Conservation (phyloP, 164 flowering plant species). For the Vitis amurensis region DNA sequence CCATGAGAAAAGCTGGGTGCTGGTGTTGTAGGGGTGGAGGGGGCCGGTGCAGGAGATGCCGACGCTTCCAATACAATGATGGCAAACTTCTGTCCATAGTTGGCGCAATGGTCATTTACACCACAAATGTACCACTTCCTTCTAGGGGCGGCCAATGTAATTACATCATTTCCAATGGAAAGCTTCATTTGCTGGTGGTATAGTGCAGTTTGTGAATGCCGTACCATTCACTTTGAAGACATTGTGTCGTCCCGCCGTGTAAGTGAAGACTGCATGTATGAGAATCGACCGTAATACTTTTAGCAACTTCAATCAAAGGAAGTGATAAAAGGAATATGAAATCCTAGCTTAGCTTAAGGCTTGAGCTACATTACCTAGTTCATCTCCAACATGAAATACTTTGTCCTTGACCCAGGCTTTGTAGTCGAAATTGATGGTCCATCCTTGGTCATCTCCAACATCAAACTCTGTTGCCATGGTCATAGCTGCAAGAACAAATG, state of each 20-base stretch:
- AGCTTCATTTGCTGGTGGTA: not conserved
- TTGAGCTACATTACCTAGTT: conserved; percentile 1
- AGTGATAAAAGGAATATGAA: not conserved
- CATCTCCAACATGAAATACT: conserved; percentile 16
- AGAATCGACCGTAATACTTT: not conserved
- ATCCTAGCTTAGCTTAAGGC: not conserved
- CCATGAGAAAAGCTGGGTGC: too few relatives aligned
- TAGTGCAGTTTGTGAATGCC: not conserved
- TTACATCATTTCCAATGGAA: conserved; percentile 8
- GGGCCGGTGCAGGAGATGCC: too few relatives aligned
- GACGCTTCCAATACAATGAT: not conserved
- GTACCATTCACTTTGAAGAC: conserved; percentile 10
- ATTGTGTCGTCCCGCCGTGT: not conserved
- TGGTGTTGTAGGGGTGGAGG: too few relatives aligned
- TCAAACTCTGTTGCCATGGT: conserved; percentile 6
- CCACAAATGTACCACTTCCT: conserved; percentile 16
- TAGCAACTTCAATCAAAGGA: not conserved
- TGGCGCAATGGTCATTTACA: not conserved
- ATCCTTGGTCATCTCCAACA: conserved; percentile 19
- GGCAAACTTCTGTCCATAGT: not conserved
- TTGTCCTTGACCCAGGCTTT: conserved; percentile 4
- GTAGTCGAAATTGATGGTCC: conserved; percentile 18
- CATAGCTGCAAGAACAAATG: too few relatives aligned
- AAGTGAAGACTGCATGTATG: conserved; percentile 2
- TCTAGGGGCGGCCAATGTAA: not conserved